These are phyloP conservation scores for Urochloa ruziziensis DNA, from an alignment of 176 grass and related monocot species.

Conservation along the genomic window DNA sequence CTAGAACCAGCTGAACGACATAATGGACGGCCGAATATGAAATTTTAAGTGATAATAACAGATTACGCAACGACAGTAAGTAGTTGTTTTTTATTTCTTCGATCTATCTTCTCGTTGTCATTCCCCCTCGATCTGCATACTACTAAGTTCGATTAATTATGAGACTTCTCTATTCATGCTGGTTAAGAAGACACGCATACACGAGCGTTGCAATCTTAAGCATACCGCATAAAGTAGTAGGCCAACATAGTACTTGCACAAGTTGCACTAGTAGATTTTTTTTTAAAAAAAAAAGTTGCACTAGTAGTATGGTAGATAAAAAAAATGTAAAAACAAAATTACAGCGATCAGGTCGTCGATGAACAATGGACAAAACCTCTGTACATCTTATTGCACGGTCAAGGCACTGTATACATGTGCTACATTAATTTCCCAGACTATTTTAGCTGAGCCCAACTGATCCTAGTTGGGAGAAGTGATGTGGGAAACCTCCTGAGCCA, in stretches of 20 bases:
- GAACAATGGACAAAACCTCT: background rate
- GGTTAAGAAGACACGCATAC: too few species aligned
- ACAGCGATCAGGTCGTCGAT: background rate
- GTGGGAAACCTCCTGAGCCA: background rate
- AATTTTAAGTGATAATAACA: background rate
- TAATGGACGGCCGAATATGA: background rate
- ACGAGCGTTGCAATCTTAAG: too few species aligned
- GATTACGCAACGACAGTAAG: background rate
- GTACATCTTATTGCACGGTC: constrained; percentile 47
- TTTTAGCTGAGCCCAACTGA: background rate
- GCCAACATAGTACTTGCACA: background rate
- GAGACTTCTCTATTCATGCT: too few species aligned
- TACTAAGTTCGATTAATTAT: background rate
- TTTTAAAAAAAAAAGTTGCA: too few species aligned
- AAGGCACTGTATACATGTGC: background rate
- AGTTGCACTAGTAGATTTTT: too few species aligned
- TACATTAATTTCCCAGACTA: constrained; percentile 29
- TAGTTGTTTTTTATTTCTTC: background rate
- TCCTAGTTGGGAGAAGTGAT: background rate
- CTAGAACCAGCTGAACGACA: background rate
- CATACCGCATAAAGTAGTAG: background rate
- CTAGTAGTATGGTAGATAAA: too few species aligned
- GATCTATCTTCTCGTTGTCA: background rate
- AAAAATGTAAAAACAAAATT: background rate
- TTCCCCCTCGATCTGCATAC: too few species aligned